Percentiles rank a stretch among this genome's conserved stretches.
phyloP scores from a whole-genome alignment of 371 early-diverging fungal species.

The Chytridium lagenaria region DNA sequence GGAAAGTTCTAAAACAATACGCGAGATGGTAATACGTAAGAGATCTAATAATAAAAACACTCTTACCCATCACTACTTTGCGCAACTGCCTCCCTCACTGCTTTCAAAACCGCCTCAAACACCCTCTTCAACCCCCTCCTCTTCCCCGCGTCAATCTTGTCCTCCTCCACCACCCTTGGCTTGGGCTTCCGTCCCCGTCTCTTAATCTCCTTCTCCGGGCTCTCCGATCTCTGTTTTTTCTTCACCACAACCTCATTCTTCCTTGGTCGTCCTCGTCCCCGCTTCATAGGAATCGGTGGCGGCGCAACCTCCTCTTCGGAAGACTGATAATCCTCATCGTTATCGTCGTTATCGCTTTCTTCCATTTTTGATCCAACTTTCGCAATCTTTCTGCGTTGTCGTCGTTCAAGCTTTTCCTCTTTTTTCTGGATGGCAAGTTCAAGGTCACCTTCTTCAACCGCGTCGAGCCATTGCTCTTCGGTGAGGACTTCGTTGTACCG shows the following conservation, averaged over 20 bases:
- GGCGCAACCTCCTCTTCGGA: constrained; percentile 13
- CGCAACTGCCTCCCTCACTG: constrained; percentile 37
- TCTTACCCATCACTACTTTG: neutral
- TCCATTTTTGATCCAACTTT: constrained; percentile 17
- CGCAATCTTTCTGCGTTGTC: constrained; percentile 17
- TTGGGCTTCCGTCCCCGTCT: neutral
- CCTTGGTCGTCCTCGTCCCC: constrained; percentile 17
- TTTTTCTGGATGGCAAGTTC: constrained; percentile 47
- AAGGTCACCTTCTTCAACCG: constrained; percentile 61
- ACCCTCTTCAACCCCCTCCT: constrained; percentile 40
- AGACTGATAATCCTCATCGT: constrained; percentile 34
- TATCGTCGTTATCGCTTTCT: constrained; percentile 26
- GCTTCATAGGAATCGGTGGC: constrained; percentile 15
- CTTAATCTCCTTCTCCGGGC: constrained; percentile 27
- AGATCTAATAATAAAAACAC: neutral
- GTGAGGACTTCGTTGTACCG: constrained; percentile 92
- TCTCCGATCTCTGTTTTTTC: constrained; percentile 25
- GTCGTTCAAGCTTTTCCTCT: constrained; percentile 17
- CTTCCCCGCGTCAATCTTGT: constrained; percentile 32
- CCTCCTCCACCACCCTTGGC: constrained; percentile 2
- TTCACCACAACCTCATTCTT: constrained; percentile 12
- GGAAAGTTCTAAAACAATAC: constrained; percentile 20
- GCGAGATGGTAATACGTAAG: neutral
- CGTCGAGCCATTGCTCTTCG: constrained; percentile 91
- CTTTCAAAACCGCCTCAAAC: constrained; percentile 36